Conservation (phyloP, 352 stramenopile genomes). For the Globisporangium rhizosaccharum region DNA sequence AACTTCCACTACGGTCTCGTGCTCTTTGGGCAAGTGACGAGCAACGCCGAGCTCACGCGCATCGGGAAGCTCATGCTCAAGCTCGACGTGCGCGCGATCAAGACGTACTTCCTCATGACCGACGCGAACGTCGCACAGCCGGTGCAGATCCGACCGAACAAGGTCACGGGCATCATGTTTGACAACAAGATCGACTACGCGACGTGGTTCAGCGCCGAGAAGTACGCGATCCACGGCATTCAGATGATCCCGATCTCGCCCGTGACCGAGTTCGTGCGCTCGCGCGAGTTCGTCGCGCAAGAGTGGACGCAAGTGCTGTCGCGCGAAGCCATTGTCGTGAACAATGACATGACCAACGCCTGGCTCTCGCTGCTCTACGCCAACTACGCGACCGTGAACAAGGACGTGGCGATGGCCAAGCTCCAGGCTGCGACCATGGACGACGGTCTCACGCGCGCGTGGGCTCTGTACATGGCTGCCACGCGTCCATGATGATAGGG, state of each 20-base stretch:
- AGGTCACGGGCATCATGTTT: conserved; percentile 72
- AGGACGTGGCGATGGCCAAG: conserved; percentile 29
- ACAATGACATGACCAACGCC: conserved; percentile 38
- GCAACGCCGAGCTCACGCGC: no score
- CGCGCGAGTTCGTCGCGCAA: conserved; percentile 43
- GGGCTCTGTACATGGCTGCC: conserved; percentile 67
- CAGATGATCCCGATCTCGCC: conserved; percentile 72
- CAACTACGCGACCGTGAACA: conserved; percentile 68
- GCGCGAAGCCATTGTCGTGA: conserved; percentile 35
- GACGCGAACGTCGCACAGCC: conserved; percentile 48
- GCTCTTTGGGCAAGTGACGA: no score
- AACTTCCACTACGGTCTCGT: no score
- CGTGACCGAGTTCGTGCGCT: conserved; percentile 53
- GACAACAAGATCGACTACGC: conserved; percentile 82
- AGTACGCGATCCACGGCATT: conserved; percentile 75
- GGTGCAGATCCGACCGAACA: conserved; percentile 33
- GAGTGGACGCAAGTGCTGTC: conserved; percentile 57
- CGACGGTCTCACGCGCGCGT: conserved; percentile 71
- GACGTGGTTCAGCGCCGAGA: conserved; percentile 64
- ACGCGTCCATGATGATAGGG: conserved; percentile 17
- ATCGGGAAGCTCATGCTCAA: conserved; percentile 56
- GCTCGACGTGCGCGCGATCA: conserved; percentile 37
- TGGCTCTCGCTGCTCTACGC: conserved; percentile 71
- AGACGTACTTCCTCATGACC: conserved; percentile 76
- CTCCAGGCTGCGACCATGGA: conserved; percentile 59